phyloP scores from a whole-genome alignment of 495 filamentous ascomycete genomes.

The Cercophora sp. region DNA sequence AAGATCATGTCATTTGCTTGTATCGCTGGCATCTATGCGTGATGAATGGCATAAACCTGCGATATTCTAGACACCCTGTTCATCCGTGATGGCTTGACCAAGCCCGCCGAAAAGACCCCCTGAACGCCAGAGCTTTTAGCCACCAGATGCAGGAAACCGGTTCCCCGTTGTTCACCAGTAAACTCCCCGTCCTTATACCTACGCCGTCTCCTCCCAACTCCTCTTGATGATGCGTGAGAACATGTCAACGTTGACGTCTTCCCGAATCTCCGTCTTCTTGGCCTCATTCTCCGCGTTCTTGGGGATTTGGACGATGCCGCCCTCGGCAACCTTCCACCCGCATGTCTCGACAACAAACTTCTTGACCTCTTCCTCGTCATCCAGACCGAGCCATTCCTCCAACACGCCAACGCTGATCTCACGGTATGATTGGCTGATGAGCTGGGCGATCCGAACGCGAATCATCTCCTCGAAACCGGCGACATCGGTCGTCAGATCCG shows the following conservation, averaged over 20 bases:
- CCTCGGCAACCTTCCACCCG: constrained; percentile 72
- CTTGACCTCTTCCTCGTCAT: constrained; percentile 65
- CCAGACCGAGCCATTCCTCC: constrained; percentile 82
- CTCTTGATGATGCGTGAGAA: constrained; percentile 75
- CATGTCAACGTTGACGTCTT: constrained; percentile 94
- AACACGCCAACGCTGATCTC: constrained; percentile 72
- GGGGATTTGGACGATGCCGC: constrained; percentile 60
- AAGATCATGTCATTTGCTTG: constrained; percentile 21
- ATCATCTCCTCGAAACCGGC: constrained; percentile 96
- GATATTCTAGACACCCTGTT: constrained; percentile 16
- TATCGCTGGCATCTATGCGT: constrained; percentile 23
- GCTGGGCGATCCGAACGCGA: constrained; percentile 83
- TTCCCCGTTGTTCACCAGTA: constrained; percentile 10
- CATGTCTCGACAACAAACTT: constrained; percentile 81
- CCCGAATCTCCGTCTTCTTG: constrained; percentile 90
- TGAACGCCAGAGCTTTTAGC: constrained; percentile 32
- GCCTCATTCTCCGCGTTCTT: constrained; percentile 98
- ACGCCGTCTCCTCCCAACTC: constrained; percentile 87
- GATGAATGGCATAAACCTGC: constrained; percentile 19
- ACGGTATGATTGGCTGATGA: constrained; percentile 82
- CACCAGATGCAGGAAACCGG: constrained; percentile 26
- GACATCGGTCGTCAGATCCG: constrained; percentile 90
- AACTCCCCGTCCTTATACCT: constrained; percentile 9
- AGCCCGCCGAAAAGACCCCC: constrained; percentile 22
- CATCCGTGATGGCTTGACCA: constrained; percentile 20